Conservation (phyloP, 2,329 filamentous ascomycete species). For the Stachybotrys chartarum region DNA sequence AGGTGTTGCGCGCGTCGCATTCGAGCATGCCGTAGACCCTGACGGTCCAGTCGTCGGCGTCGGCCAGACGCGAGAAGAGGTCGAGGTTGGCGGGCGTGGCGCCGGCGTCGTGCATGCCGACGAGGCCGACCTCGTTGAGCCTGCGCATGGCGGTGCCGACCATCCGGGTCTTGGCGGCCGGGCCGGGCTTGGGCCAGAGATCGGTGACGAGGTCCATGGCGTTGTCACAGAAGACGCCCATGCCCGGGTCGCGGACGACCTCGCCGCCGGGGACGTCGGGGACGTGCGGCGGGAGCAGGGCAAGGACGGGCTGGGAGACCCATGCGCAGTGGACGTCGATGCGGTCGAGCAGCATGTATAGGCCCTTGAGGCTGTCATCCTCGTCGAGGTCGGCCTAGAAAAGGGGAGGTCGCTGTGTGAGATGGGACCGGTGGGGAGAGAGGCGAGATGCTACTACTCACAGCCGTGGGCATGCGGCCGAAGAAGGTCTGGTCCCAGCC, state of each 20-base stretch:
- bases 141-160: conserved; percentile 53
- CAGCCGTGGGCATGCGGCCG: conserved; percentile 58
- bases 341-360: conserved; percentile 63
- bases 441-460: conserved; percentile 25
- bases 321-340: conserved; percentile 65
- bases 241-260: conserved; percentile 51
- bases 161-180: conserved; percentile 44
- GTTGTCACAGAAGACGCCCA: conserved; percentile 68
- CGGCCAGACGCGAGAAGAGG: conserved; percentile 46
- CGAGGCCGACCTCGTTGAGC: conserved; percentile 57
- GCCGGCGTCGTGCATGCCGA: conserved; percentile 64
- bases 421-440: neutral
- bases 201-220: conserved; percentile 56
- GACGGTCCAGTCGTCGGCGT: conserved; percentile 45
- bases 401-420: neutral
- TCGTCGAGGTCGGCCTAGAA: conserved; percentile 45
- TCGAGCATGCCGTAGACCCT: conserved; percentile 64
- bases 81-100: conserved; percentile 46
- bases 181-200: conserved; percentile 49
- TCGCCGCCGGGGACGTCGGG: conserved; percentile 56
- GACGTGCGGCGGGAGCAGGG: conserved; percentile 47
- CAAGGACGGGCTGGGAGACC: conserved; percentile 58
- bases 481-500: conserved; percentile 66
- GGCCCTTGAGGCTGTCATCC: conserved; percentile 41
- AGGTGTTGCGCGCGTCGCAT: conserved; percentile 56